These are phyloP conservation scores for Ceratobasidium sp. DNA, from an alignment of 1,284 basidiomycete genomes.

Conservation along the genomic window DNA sequence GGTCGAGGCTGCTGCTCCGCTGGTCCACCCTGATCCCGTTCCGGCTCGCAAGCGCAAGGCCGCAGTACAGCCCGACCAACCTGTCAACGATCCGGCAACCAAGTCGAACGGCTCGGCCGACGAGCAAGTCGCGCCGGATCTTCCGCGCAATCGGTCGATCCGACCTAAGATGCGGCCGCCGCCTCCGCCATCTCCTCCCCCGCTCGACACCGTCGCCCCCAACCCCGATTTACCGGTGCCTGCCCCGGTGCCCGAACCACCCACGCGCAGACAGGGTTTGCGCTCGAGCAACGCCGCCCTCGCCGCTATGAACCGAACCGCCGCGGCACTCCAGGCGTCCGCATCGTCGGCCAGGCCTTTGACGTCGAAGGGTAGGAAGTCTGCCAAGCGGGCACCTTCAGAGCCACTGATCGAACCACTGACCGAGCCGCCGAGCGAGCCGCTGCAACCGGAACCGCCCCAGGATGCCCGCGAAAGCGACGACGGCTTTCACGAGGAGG, in stretches of 20 bases:
- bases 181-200: constrained; percentile 3
- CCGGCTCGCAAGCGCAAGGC: neutral
- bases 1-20: too few species aligned
- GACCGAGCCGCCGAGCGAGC: too few species aligned
- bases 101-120: constrained; percentile 2
- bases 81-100: neutral
- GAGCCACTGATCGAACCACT: neutral
- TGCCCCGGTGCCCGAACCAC: neutral
- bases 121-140: neutral
- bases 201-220: neutral
- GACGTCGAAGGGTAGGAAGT: neutral
- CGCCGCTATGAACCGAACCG: neutral
- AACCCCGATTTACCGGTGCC: neutral
- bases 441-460: constrained; percentile 1
- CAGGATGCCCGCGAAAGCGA: neutral
- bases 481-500: constrained; percentile 11
- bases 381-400: neutral
- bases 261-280: constrained; percentile 8
- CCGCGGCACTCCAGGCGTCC: constrained; percentile 1
- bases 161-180: constrained; percentile 5
- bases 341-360: neutral
- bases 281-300: constrained; percentile 11
- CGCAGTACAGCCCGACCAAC: neutral
- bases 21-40: too few species aligned
- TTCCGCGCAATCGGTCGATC: constrained; percentile 7